Evolutionary conservation across 225 moss, liverwort and hornwort species (phyloP), one percentile per base, ranked within the genome.

Genomic region (Anthoceros angustus): DNA sequence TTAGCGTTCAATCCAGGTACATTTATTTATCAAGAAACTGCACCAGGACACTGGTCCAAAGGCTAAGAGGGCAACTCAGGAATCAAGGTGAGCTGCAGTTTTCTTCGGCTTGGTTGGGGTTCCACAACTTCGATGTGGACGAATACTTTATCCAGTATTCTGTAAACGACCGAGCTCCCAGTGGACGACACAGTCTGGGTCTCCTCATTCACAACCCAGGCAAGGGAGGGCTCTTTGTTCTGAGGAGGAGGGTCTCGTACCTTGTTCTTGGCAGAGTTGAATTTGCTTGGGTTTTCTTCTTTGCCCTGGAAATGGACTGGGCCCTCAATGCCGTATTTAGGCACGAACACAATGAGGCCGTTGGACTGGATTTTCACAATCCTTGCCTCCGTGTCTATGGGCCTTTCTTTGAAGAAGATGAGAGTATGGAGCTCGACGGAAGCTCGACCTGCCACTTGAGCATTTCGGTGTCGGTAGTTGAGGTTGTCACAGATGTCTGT

Each of bases 401-500:
- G 85, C 66, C 95, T 95, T 86, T 84, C 87, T 72, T 72, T 85
- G 68, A 98, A 98, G 69, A 98, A 98, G 42, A 98, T 92, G 60
- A 98, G 73, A 7, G 98, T 98, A 64, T 98, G 98, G 10, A 98
- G 87, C 78, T 92, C 98, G 66, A 98, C 84, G 50, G 98, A 98
- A 61, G 98, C 89, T 38, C 98, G 86, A 69, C 92, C 80, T 68
- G 98, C 98, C 92, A 98, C 84, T 74, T 98, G 98, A 42, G 98
- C 92, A 77, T 98, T 98, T 49, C 98, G 88, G 73, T 98, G 98
- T 64, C 98, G 76, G 69, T 86, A 92, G 66, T 98, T 98, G 66
- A 98, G 79, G 73, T 92, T 95, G 71, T 95, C 95, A 63, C 88
- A 85, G 62, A 95, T 78, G 69, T 69, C 82, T 41, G 98, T 98